Evolutionary conservation across 352 stramenopile species (phyloP), one percentile per base, ranked within the genome.

Genomic region (Phytopythium mirpurense): DNA sequence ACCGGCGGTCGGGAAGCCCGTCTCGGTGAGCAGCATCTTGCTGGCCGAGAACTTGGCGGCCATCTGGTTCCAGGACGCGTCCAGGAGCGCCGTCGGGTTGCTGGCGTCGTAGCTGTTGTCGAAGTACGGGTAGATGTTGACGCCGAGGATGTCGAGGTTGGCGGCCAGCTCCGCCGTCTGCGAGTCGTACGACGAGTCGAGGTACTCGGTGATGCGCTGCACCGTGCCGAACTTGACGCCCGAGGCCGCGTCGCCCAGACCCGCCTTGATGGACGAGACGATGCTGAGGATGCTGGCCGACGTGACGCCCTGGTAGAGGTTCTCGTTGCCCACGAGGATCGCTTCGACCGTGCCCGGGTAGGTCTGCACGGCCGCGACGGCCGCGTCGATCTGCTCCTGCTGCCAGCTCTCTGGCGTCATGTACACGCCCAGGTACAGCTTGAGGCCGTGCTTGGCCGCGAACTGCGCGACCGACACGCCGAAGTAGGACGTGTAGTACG

Each of bases 101-200:
- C 47, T 69, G 23, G 56, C 51, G 42, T 84, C 63, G 59, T 84
- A 86, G 53, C 68, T 79, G 49, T 68, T 49, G 48, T 77, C 62
- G 32, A 86, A 85, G 58, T 80, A 86, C 38, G 70, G 73, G 51
- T 81, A 84, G 57, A 81, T 81, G 38, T 73, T 81, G n/a, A 79
- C 73, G 7, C 73, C 70, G 12, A 86, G 63, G 51, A 82, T 70
- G 52, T 80, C 70, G 4, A 82, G 60, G 40, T 62, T 67, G 23
- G 31, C 51, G 12, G 61, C 55, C 12, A 84, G 52, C 5, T 24
- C 38, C 11, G 65, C 57, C 18, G 59, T 71, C 48, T 80, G 60
- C 16, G 41, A 44, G 37, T 72, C 61, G 46, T 73, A 75, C 45
- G 37, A 27, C n/a, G 54, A 45, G 51, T 67, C 65, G 41, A 80